Evolutionary conservation across 176 grass and related monocot species (phyloP).

Genomic region (Pharus latifolius): DNA sequence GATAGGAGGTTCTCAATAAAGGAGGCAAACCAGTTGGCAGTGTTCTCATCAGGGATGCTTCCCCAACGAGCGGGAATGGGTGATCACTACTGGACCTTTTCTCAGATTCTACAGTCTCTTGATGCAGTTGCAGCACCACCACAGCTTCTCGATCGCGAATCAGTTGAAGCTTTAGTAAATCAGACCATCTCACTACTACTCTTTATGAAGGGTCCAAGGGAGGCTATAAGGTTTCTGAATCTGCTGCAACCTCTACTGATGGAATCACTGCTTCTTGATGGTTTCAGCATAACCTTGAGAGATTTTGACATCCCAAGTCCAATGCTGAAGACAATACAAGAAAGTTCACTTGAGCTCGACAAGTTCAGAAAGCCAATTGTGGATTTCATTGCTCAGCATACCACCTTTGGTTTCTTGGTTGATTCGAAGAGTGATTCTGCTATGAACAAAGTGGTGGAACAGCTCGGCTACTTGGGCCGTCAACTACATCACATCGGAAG

Average conservation of each 20-base stretch:
- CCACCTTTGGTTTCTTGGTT: constrained; percentile 30
- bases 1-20: constrained; percentile 14
- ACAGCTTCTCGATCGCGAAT: constrained; percentile 12
- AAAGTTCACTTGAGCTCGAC: constrained; percentile 7
- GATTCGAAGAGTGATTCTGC: constrained; percentile 38
- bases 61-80: constrained; percentile 17
- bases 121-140: neutral
- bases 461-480: constrained; percentile 55
- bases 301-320: constrained; percentile 26
- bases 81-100: constrained; percentile 25
- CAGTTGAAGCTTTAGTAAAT: constrained; percentile 17
- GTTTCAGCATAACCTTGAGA: constrained; percentile 49
- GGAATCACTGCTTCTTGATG: constrained; percentile 48
- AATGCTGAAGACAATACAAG: constrained; percentile 4
- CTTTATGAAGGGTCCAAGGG: constrained; percentile 22
- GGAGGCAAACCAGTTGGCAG: constrained; percentile 37
- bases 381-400: constrained; percentile 19
- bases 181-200: constrained; percentile 23
- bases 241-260: constrained; percentile 53
- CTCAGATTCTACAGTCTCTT: constrained; percentile 25
- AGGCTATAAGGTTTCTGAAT: constrained; percentile 39
- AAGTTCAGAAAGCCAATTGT: constrained; percentile 20
- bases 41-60: constrained; percentile 30
- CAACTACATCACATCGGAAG: constrained; percentile 33
- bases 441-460: constrained; percentile 49